phyloP scores from a whole-genome alignment of 2,329 filamentous ascomycete species.

The Cadophora malorum region DNA sequence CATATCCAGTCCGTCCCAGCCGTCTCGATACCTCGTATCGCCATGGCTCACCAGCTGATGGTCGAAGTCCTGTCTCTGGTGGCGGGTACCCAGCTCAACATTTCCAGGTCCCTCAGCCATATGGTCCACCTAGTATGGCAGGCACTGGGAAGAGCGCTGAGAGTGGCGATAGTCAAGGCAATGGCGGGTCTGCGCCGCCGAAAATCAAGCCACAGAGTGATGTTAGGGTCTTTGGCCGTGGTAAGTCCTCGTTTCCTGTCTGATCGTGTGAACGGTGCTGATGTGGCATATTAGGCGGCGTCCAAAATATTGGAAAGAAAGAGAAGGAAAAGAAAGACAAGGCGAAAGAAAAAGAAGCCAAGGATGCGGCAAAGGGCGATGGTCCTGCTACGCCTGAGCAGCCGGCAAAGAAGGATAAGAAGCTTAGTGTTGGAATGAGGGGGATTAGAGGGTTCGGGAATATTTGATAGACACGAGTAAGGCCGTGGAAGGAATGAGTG shows the following conservation, averaged over 20 bases:
- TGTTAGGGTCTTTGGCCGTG: slow-evolving; percentile 28
- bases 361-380: slow-evolving; percentile 30
- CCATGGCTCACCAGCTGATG: slow-evolving; percentile 16
- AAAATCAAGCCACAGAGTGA: slow-evolving; percentile 28
- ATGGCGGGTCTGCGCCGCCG: neutral
- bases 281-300: slow-evolving; percentile 46
- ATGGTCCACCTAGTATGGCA: slow-evolving; percentile 13
- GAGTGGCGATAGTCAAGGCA: slow-evolving; percentile 22
- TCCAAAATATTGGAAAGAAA: slow-evolving; percentile 57
- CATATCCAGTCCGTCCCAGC: neutral
- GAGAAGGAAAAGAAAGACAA: slow-evolving; percentile 35
- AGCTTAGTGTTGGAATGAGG: slow-evolving; percentile 10
- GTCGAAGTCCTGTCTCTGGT: slow-evolving; percentile 13
- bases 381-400: slow-evolving; percentile 10
- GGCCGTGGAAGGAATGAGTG: neutral
- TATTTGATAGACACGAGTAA: neutral
- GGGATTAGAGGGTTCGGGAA: slow-evolving; percentile 23
- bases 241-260: slow-evolving; percentile 9
- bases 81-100: slow-evolving; percentile 14
- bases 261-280: neutral
- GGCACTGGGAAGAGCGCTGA: slow-evolving; percentile 8
- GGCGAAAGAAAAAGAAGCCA: slow-evolving; percentile 12
- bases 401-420: slow-evolving; percentile 24
- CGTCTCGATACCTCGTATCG: slow-evolving; percentile 12
- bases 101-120: slow-evolving; percentile 24